Evolutionary conservation across 495 filamentous ascomycete species (phyloP).

Genomic region (Geoglossum glabrum): DNA sequence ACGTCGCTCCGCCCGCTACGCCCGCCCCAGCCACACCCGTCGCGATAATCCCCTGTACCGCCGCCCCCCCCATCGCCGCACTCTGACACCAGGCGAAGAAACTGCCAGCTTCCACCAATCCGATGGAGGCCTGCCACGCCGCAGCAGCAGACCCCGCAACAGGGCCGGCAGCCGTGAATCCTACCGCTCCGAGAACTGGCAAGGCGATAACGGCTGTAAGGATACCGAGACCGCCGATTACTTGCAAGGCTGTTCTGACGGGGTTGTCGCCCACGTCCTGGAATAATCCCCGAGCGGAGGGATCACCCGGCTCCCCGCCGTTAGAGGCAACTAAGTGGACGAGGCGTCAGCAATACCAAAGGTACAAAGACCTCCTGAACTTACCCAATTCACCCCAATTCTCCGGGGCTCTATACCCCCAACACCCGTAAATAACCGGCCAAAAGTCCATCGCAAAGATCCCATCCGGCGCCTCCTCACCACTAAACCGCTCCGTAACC

Average conservation of each 20-base stretch:
- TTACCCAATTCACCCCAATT: background rate
- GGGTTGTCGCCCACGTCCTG: background rate
- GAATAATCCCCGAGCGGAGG: too few species aligned
- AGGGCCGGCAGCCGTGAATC: background rate
- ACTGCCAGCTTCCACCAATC: slow-evolving; percentile 12
- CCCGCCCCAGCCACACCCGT: slow-evolving; percentile 9
- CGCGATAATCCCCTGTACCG: slow-evolving; percentile 9
- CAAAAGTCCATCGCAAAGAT: background rate
- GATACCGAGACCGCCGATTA: background rate
- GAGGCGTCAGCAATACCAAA: too few species aligned
- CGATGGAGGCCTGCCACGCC: slow-evolving; percentile 7
- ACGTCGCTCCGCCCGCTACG: background rate
- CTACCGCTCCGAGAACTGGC: background rate
- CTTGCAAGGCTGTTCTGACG: background rate
- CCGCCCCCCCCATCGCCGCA: slow-evolving; percentile 16
- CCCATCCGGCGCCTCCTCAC: slow-evolving; percentile 9
- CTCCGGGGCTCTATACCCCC: background rate
- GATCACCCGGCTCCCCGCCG: too few species aligned
- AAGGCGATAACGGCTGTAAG: background rate
- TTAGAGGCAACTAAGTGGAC: background rate
- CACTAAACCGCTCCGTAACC: slow-evolving; percentile 5
- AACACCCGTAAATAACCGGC: background rate
- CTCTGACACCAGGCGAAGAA: slow-evolving; percentile 18
- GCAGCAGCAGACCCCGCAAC: slow-evolving; percentile 3
- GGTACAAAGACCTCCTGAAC: too few species aligned